Conservation (phyloP, 441 rosid genomes). For the Bruguiera hainesii region DNA sequence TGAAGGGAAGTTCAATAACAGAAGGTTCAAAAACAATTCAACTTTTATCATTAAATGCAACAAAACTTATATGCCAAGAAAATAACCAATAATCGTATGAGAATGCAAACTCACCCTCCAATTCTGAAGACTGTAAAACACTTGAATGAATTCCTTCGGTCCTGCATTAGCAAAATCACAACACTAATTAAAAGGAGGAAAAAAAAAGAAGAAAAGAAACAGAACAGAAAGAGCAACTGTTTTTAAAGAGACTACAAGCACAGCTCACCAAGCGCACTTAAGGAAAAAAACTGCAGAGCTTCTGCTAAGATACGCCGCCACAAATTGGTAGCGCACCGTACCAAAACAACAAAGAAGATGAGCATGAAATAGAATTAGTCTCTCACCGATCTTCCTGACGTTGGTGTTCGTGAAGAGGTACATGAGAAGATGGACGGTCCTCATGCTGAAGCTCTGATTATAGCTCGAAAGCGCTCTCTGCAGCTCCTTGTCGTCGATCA, state of each 20-base stretch:
- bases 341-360: not conserved
- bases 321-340: not conserved
- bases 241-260: not conserved
- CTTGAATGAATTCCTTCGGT: slow-evolving; percentile 72
- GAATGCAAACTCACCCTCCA: slow-evolving; percentile 66
- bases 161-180: slow-evolving; percentile 35
- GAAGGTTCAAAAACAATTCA: not conserved
- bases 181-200: not conserved
- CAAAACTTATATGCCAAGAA: no score
- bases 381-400: slow-evolving; percentile 69
- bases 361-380: not conserved
- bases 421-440: slow-evolving; percentile 87
- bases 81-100: no score
- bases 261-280: not conserved
- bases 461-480: slow-evolving; percentile 81
- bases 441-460: slow-evolving; percentile 75
- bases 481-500: slow-evolving; percentile 82
- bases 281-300: not conserved
- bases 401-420: slow-evolving; percentile 77
- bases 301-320: slow-evolving; percentile 7
- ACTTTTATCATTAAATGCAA: no score
- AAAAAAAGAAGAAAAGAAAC: not conserved
- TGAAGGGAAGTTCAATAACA: slow-evolving; percentile 17
- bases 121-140: slow-evolving; percentile 84
- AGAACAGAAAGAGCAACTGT: not conserved